Evolutionary conservation across 2,329 filamentous ascomycete species (phyloP).

Genomic region (Didymella segeticola): DNA sequence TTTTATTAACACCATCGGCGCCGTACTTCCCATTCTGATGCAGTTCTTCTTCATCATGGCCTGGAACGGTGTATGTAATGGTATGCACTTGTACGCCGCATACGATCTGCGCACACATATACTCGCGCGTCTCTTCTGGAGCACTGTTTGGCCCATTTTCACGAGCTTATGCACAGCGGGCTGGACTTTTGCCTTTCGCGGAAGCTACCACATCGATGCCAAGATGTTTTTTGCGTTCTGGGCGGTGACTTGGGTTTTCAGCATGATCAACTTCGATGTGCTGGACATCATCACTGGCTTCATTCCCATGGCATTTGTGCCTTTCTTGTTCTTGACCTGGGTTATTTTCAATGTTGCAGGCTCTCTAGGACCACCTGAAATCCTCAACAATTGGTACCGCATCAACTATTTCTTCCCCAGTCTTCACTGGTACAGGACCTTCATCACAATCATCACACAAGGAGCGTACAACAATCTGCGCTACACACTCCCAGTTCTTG

Average conservation of each 20-base stretch:
- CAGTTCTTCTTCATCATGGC: constrained; percentile 57
- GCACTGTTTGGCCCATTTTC: constrained; percentile 15
- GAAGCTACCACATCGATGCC: constrained; percentile 13
- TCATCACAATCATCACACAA: constrained; percentile 16
- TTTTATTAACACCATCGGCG: constrained; percentile 49
- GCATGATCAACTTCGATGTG: constrained; percentile 19
- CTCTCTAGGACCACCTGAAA: constrained; percentile 1
- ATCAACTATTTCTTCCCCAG: constrained; percentile 17
- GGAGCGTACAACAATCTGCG: constrained; percentile 12
- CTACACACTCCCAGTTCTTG: constrained; percentile 17
- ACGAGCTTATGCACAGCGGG: constrained; percentile 18
- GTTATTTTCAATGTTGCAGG: constrained; percentile 16
- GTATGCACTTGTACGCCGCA: constrained; percentile 17
- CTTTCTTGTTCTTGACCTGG: constrained; percentile 12
- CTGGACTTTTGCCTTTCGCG: constrained; percentile 20
- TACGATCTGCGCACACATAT: constrained; percentile 20
- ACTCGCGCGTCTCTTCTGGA: constrained; percentile 18
- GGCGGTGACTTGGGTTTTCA: constrained; percentile 18
- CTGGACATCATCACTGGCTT: constrained; percentile 17
- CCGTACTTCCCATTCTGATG: constrained; percentile 54
- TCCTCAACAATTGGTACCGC: constrained; percentile 11
- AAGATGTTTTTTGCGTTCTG: constrained; percentile 24
- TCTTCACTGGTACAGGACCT: constrained; percentile 19
- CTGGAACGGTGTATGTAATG: constrained; percentile 51
- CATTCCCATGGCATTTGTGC: constrained; percentile 11